Base-by-base conservation (phyloP, 176 grass and related monocot genomes). In the Chloris gayana region DNA sequence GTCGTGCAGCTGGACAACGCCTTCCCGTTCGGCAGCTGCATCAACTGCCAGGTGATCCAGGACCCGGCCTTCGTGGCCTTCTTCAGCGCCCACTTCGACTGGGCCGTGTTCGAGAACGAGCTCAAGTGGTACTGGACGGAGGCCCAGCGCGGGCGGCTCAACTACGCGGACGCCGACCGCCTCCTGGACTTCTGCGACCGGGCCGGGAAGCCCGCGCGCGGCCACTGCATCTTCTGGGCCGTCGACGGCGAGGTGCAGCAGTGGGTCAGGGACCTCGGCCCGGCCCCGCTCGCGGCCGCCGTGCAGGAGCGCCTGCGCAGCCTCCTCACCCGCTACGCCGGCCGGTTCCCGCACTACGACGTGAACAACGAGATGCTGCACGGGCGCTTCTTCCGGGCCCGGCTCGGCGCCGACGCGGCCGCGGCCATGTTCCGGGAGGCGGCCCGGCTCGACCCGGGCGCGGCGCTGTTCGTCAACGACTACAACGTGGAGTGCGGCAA, bases 111-210 rank as follows among this genome's bases (percentile, higher is more conserved):
- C 78, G 86, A 74, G 41, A 92, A 92, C 75, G 89, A 92, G 79
- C 86, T 92, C 42, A 94, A 94, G 84, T 91, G 92, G 92, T 94
- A 94, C 92, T 79, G 71, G 74, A 95, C 89, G 11, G 93, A 95
- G 70, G 72, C 87, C 41, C 70, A 81, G 79, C 64, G 85, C 22
- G 93, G 89, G 13, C 80, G 63, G 44, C 54, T 95, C 56, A 95
- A 85, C 87, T 95, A 92, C 74, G 9, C 10, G 37, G 93, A 95
- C 71, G 38, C 93, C 15, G 93, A 95, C 67, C 64, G 69, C 50
- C 93, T 92, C 10, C 77, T 95, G 24, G 89, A 89, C 70, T 82
- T 95, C 69, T 95, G 93, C 78, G 80, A 89, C 25, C 54, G 74
- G 3, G 26, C 66, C 25, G 77, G 77, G n/a, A 89, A 91, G 67